Evolutionary conservation across 768 basidiomycete species (phyloP).

Genomic region (Suillus occidentalis): DNA sequence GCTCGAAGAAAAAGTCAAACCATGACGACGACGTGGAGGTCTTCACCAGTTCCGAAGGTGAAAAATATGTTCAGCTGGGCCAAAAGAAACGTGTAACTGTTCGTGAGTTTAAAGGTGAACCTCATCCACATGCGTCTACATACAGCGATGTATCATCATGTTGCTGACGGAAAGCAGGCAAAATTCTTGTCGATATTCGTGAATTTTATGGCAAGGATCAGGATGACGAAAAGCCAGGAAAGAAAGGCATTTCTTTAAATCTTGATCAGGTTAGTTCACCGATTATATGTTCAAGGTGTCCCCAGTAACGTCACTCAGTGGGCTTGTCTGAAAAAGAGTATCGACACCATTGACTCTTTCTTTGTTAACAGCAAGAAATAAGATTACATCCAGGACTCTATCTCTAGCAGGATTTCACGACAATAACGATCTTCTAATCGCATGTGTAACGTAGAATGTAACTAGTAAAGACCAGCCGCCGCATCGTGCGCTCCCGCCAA

Average conservation of each 20-base stretch:
- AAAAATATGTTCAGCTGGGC: constrained; percentile 62
- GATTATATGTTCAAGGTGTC: background rate
- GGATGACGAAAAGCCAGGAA: constrained; percentile 72
- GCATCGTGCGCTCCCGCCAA: constrained; percentile 68
- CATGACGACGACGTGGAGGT: constrained; percentile 10
- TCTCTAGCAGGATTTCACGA: background rate
- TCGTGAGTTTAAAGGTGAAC: constrained; percentile 44
- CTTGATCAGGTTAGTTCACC: constrained; percentile 55
- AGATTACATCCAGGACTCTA: constrained; percentile 2
- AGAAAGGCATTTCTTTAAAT: constrained; percentile 73
- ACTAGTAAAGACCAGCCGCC: constrained; percentile 60
- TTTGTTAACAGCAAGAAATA: constrained; percentile 35
- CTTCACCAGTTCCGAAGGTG: constrained; percentile 29
- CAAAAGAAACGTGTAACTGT: constrained; percentile 72
- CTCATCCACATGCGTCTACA: background rate
- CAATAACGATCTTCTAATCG: constrained; percentile 5
- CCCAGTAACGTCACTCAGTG: constrained; percentile 40
- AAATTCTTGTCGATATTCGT: constrained; percentile 64
- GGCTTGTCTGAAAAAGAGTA: constrained; percentile 50
- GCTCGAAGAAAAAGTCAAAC: background rate
- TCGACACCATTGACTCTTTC: constrained; percentile 50
- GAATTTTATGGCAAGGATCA: constrained; percentile 61
- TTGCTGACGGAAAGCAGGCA: constrained; percentile 43
- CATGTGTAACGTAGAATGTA: constrained; percentile 13
- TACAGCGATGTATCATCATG: constrained; percentile 8